Evolutionary conservation across 331 rosid species (phyloP), one percentile per base, ranked within the genome.

Genomic region (Rosa hybrid): DNA sequence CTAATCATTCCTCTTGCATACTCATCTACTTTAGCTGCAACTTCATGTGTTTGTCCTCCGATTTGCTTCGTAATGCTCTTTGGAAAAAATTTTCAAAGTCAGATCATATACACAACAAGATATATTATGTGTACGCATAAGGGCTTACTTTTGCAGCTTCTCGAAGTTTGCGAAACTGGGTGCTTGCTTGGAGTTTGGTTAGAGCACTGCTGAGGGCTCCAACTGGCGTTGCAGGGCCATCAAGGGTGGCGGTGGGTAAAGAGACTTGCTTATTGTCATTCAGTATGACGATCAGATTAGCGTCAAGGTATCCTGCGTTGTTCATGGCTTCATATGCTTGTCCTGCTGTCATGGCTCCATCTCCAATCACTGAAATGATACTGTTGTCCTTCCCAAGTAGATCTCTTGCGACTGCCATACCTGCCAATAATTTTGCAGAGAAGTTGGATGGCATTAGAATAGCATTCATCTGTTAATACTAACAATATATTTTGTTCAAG

Each of bases 291-390:
- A 94, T 92, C 86, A 94, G 59, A 82, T 94, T 94, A 25, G 94
- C 25, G 49, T 91, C 98, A 41, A 94, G 84, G 68, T 80, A 94
- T 57, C 98, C 97, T 65, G 97, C 97, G 41, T 92, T 94, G 83
- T 91, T 94, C 97, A 94, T 81, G 67, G 98, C 98, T 81, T 94
- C 98, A n/a, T 92, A 94, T 38, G 97, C 98, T 88, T 92, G 94
- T 65, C 98, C 98, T 8, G 97, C 98, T 16, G 97, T 91, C 92
- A 92, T 91, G 63, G 97, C 97, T 34, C 98, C 97, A 82, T 94
- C 97, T 77, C 97, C 97, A 27, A 94, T 94, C 84, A 94, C 98
- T 4, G 97, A 88, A 63, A 94, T 87, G 25, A 94, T 86, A 59
- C 74, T 85, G 84, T 92, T 92, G 60, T 83, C 80, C 81, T 91